These are phyloP conservation scores for Penicillium samsonianum DNA, from an alignment of 495 filamentous ascomycete species.

Conservation along the genomic window DNA sequence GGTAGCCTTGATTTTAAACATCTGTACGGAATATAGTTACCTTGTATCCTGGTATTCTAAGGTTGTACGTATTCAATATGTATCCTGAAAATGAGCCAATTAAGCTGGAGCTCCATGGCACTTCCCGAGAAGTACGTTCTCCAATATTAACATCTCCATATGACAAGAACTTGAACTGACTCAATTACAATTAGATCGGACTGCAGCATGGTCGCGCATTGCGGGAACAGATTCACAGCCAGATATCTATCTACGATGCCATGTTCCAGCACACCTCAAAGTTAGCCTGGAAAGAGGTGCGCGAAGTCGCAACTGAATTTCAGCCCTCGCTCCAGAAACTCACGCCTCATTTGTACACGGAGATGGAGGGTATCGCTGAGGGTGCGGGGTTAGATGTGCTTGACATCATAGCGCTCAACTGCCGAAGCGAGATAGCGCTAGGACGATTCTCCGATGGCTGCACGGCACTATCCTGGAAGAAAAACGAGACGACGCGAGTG, in stretches of 20 bases:
- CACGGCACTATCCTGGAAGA: conserved; percentile 59
- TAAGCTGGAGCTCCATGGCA: conserved; percentile 28
- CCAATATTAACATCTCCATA: not conserved
- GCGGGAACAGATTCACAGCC: conserved; percentile 44
- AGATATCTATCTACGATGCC: conserved; percentile 51
- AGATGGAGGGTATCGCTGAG: conserved; percentile 62
- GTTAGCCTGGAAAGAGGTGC: conserved; percentile 52
- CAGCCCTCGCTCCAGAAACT: conserved; percentile 36
- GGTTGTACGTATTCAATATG: not conserved
- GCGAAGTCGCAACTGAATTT: conserved; percentile 46
- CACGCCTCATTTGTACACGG: conserved; percentile 50
- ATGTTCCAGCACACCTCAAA: conserved; percentile 53
- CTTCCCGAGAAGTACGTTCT: conserved; percentile 29
- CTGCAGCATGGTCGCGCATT: conserved; percentile 52
- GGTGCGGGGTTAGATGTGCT: conserved; percentile 54
- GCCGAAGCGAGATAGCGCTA: conserved; percentile 67
- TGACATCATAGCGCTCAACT: conserved; percentile 66
- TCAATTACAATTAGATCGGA: conserved; percentile 47
- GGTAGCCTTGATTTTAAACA: not conserved
- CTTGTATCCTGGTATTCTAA: too few species aligned
- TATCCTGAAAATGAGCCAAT: conserved; percentile 17
- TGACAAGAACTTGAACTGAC: not conserved
- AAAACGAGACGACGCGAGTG: conserved; percentile 35
- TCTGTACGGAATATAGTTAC: not conserved
- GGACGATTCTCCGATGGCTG: conserved; percentile 66